Evolutionary conservation across 1,139 yeast genomes (phyloP).

Genomic region (Scheffersomyces segobiensis): DNA sequence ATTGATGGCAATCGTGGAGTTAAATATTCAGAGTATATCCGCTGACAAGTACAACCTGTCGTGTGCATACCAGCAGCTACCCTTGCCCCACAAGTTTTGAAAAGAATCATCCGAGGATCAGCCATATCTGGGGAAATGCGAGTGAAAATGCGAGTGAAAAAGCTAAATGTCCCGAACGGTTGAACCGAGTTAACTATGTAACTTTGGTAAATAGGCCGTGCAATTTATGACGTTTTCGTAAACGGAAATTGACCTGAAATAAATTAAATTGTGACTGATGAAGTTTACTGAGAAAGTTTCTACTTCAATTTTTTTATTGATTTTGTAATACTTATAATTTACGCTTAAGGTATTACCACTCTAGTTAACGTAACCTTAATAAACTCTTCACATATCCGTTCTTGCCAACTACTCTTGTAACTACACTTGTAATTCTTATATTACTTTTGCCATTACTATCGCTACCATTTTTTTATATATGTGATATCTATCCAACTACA

Average conservation of each 20-base stretch:
- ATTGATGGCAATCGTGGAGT: not conserved
- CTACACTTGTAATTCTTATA: too few species aligned
- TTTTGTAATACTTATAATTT: not conserved
- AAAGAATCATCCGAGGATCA: not conserved
- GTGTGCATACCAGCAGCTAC: not conserved
- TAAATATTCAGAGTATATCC: not conserved
- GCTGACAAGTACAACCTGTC: not conserved
- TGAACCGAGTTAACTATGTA: not conserved
- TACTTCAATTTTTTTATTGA: not conserved
- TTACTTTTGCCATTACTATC: too few species aligned
- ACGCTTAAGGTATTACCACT: not conserved
- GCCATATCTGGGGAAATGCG: not conserved
- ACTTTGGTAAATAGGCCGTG: too few species aligned
- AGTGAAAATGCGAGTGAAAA: not conserved
- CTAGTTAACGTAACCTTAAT: not conserved
- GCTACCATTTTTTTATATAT: too few species aligned
- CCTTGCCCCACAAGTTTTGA: not conserved
- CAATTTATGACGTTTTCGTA: not conserved
- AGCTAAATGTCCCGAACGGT: not conserved
- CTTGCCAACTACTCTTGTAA: not conserved
- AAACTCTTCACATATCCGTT: not conserved
- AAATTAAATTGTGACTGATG: too few species aligned
- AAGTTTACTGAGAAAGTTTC: not conserved
- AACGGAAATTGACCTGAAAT: not conserved
- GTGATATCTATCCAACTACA: not conserved